Base-by-base conservation (phyloP, 371 early-diverging fungal genomes). In the Apophysomyces sp. region DNA sequence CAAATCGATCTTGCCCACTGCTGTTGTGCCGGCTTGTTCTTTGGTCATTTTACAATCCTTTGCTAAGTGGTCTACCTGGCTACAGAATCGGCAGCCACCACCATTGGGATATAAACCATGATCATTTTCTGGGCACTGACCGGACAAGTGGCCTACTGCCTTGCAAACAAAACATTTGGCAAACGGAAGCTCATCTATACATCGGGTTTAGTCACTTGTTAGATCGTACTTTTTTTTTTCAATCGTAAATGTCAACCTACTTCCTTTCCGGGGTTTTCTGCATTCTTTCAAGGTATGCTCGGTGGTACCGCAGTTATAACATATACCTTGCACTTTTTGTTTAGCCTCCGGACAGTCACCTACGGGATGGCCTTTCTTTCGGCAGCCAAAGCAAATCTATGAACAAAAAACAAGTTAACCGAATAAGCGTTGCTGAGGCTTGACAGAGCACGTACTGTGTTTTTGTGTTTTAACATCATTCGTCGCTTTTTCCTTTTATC, bases 81-180 rank as follows among this genome's bases (percentile, higher is more conserved):
- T 90, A 65, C 97, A 97, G 74, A 86, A 92, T 52, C 86, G 83
- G 78, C 97, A 97, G 31, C 87, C 73, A 8, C 98, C 98, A 36
- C 97, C 97, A 59, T 95, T 91, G 1, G 94, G 94, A 69, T 96
- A 96, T 63, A 97, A 57, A 2, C 97, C 97, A 61, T 85, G 82
- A 28, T 90, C 90, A 76, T 97, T 97, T 71, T 92, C 77, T 9
- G 90, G 88, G 59, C 97, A 97, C 59, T 86, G 74, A 27, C 87
- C 74, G 24, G 95, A 81, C 55, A 97, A 73, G 67, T 97, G 98
- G 1, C 98, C 98, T 28, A 80, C 77, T 53, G 76, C 80, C 44
- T 89, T 87, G 77, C 98, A 97, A 36, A 95, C 81, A 77, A 90
- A 96, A 65, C 98, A 97, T 30, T 80, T 84, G 3, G 96, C 90